Evolutionary conservation across 1,284 basidiomycete species (phyloP).

Genomic region (Cutaneotrichosporon spelunceum): DNA sequence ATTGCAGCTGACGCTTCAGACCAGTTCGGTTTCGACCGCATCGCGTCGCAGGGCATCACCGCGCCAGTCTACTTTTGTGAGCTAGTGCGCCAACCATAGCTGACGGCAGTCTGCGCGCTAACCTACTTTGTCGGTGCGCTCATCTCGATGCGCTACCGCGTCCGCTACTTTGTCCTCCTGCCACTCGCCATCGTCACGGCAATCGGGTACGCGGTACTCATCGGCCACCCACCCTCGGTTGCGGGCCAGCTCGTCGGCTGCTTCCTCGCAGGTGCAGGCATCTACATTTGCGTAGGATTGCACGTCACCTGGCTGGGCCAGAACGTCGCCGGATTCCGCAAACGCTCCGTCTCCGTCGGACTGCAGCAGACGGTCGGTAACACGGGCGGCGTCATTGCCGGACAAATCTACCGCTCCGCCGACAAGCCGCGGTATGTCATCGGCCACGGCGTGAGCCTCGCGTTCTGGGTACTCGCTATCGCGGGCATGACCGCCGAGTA

Average conservation of each 20-base stretch:
- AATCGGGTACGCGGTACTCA: slow-evolving; percentile 28
- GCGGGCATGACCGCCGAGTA: slow-evolving; percentile 16
- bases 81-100: not conserved
- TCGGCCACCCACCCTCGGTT: slow-evolving; percentile 11
- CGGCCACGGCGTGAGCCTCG: slow-evolving; percentile 14
- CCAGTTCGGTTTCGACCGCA: slow-evolving; percentile 17
- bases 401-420: slow-evolving; percentile 18
- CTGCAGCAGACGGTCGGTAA: slow-evolving; percentile 39
- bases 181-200: slow-evolving; percentile 7
- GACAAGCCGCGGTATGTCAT: slow-evolving; percentile 18
- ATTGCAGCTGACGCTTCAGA: not conserved
- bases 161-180: slow-evolving; percentile 19
- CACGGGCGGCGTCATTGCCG: slow-evolving; percentile 23
- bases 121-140: slow-evolving; percentile 25
- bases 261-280: slow-evolving; percentile 31
- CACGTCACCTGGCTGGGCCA: slow-evolving; percentile 32
- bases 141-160: slow-evolving; percentile 14
- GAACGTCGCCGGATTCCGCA: slow-evolving; percentile 32
- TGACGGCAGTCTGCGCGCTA: slow-evolving; percentile 2
- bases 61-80: slow-evolving; percentile 27
- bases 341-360: slow-evolving; percentile 30
- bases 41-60: slow-evolving; percentile 30
- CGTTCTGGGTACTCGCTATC: slow-evolving; percentile 12
- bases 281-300: slow-evolving; percentile 33
- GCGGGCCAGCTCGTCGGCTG: slow-evolving; percentile 27